Base-by-base conservation (phyloP, 176 grass and related monocot species). In the Olyra latifolia region DNA sequence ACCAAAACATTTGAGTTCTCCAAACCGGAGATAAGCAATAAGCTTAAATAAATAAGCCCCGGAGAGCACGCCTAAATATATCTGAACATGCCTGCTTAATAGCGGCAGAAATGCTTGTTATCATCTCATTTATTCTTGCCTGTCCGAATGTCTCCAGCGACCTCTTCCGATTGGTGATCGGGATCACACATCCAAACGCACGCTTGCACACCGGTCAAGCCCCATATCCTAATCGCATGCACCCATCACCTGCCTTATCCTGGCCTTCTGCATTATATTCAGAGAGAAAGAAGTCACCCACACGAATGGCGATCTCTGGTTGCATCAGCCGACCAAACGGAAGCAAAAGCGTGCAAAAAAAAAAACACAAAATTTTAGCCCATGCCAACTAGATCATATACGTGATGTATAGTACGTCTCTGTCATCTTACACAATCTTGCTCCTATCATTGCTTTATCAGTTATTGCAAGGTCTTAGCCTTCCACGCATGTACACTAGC, bases 221-320 rank as follows among this genome's bases (percentile, higher is more conserved):
- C 1, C 8, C 55, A 52, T 50, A 13, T 67, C 72, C 44, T 71
- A 43, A 53, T 52, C 64, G 56, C 1, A 52, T 10, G 22, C 53
- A 2, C 38, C 38, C 20, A 13, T 57, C 69, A 25, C 25, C 46
- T 62, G 30, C 23, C 56, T 84, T 48, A 69, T 75, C 69, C 10
- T 30, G 52, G 39, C 68, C 75, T 30, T 53, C 2, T 25, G 43
- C 32, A n/a, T n/a, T n/a, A 12, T 63, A 19, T 15, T 40, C 35
- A 75, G 4, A 29, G 30, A 16, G 8, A 64, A 77, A 71, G 14
- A 83, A 38, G n/a, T 69, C 48, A 15, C 25, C 44, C 87, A 79
- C 69, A 84, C 81, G 81, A 69, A 35, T 53, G 66, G 75, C 66
- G 47, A 62, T 83, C 80, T 58, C 64, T 12, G 4, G 66, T 32